These are phyloP conservation scores for Candida chilensis DNA, from an alignment of 805 yeast genomes.

Conservation along the genomic window DNA sequence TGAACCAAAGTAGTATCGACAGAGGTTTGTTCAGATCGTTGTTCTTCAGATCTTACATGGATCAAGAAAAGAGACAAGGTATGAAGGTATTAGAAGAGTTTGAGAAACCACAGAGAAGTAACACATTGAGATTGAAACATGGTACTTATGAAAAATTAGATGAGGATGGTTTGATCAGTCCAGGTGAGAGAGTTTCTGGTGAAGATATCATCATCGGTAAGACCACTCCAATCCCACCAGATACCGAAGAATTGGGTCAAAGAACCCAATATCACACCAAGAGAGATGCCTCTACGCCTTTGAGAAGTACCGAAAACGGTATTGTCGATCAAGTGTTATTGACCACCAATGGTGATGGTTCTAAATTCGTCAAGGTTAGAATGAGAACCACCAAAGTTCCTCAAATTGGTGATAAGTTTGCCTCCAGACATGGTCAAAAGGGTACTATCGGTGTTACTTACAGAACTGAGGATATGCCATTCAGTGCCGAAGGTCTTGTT, in stretches of 20 bases:
- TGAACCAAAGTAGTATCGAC: slow-evolving; percentile 97
- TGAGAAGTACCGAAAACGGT: slow-evolving; percentile 95
- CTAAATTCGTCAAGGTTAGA: slow-evolving; percentile 94
- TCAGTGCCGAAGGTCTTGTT: slow-evolving; percentile 88
- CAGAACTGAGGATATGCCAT: slow-evolving; percentile 98
- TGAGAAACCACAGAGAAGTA: slow-evolving; percentile 93
- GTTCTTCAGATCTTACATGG: slow-evolving; percentile 97
- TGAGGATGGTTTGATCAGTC: slow-evolving; percentile 96
- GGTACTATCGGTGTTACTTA: slow-evolving; percentile 99
- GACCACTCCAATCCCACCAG: slow-evolving; percentile 99
- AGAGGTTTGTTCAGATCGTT: slow-evolving; percentile 93
- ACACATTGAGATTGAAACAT: slow-evolving; percentile 90
- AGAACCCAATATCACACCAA: slow-evolving; percentile 97
- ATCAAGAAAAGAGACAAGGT: slow-evolving; percentile 96
- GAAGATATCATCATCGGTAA: slow-evolving; percentile 98
- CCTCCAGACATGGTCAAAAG: slow-evolving; percentile 99
- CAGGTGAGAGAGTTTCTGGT: slow-evolving; percentile 98
- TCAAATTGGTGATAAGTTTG: slow-evolving; percentile 98
- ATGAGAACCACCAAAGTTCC: slow-evolving; percentile 99
- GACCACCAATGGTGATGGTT: slow-evolving; percentile 97
- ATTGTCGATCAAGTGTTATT: slow-evolving; percentile 95
- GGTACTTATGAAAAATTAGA: slow-evolving; percentile 98
- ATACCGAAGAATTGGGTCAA: slow-evolving; percentile 96
- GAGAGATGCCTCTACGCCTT: slow-evolving; percentile 97
- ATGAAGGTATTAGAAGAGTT: slow-evolving; percentile 97